Percentiles rank a stretch among this genome's conserved stretches.
These are phyloP conservation scores for Beauveria rudraprayagi DNA, from an alignment of 2,329 filamentous ascomycete species.

Conservation along the genomic window DNA sequence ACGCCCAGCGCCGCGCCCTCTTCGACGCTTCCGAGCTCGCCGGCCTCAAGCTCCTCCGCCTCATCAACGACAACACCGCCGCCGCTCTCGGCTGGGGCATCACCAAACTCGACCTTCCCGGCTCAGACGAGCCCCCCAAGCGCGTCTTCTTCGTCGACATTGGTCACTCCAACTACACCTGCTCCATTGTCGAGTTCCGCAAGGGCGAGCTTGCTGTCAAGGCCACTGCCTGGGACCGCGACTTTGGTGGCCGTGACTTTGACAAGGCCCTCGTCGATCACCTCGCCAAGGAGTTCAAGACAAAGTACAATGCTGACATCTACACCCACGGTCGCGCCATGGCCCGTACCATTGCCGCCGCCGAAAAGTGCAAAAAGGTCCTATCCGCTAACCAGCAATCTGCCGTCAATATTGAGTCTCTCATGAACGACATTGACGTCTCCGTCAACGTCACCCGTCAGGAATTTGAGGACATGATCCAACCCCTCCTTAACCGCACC, in stretches of 20 bases:
- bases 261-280: conserved; percentile 93
- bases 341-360: conserved; percentile 76
- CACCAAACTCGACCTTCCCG: conserved; percentile 89
- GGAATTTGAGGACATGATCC: conserved; percentile 84
- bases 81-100: conserved; percentile 95
- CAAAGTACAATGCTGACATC: conserved; percentile 97
- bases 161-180: conserved; percentile 93
- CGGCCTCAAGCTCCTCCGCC: conserved; percentile 80
- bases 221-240: conserved; percentile 84
- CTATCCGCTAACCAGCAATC: conserved; percentile 90
- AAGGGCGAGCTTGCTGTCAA: conserved; percentile 96
- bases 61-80: conserved; percentile 98
- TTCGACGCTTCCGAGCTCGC: conserved; percentile 91
- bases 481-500: conserved; percentile 70
- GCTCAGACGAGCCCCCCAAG: conserved; percentile 81
- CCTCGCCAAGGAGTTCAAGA: conserved; percentile 91
- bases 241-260: conserved; percentile 96
- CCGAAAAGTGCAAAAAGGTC: conserved; percentile 98
- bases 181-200: conserved; percentile 88
- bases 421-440: conserved; percentile 98
- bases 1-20: conserved; percentile 80
- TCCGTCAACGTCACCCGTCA: conserved; percentile 82
- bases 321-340: conserved; percentile 81
- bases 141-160: conserved; percentile 91
- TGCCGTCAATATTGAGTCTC: conserved; percentile 90